phyloP scores from a whole-genome alignment of 1,284 basidiomycete species.

The Microbotryum scabiosae region DNA sequence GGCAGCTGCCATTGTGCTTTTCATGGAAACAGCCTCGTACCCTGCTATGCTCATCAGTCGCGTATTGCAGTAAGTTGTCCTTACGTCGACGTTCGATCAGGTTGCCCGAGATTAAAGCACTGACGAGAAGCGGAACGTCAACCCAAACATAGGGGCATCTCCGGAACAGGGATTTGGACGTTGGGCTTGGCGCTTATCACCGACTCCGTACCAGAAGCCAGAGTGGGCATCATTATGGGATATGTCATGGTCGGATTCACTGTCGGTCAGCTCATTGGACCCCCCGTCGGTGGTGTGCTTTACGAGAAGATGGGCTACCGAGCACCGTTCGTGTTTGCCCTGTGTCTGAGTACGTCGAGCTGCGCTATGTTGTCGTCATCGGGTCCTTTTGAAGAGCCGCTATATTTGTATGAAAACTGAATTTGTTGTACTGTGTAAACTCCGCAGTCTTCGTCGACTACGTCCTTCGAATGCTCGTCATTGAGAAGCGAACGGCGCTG shows the following conservation, averaged over 20 bases:
- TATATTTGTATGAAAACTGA: not conserved
- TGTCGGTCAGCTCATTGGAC: slow-evolving; percentile 23
- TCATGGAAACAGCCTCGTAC: slow-evolving; percentile 31
- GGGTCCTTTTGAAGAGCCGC: not conserved
- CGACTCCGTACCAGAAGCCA: slow-evolving; percentile 22
- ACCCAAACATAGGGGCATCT: slow-evolving; percentile 17
- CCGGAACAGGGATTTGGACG: slow-evolving; percentile 32
- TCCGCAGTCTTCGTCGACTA: slow-evolving; percentile 25
- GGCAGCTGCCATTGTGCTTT: slow-evolving; percentile 30
- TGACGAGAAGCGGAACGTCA: not conserved
- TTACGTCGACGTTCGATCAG: not conserved
- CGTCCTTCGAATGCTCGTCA: slow-evolving; percentile 27
- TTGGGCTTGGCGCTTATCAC: slow-evolving; percentile 27
- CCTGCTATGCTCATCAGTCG: slow-evolving; percentile 28
- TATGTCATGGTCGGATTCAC: slow-evolving; percentile 31
- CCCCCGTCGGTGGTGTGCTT: slow-evolving; percentile 25
- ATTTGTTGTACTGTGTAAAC: too few species aligned
- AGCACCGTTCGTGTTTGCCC: slow-evolving; percentile 33
- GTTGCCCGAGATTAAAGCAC: not conserved
- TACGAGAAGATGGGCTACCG: slow-evolving; percentile 32
- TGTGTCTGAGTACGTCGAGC: slow-evolving; percentile 15
- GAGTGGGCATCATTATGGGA: slow-evolving; percentile 19
- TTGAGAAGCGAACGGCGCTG: slow-evolving; percentile 31
- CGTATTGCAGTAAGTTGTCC: slow-evolving; percentile 23
- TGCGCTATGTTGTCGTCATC: not conserved